These are phyloP conservation scores for Casuarina cunninghamiana DNA, from an alignment of 306 rosid species.

Conservation along the genomic window DNA sequence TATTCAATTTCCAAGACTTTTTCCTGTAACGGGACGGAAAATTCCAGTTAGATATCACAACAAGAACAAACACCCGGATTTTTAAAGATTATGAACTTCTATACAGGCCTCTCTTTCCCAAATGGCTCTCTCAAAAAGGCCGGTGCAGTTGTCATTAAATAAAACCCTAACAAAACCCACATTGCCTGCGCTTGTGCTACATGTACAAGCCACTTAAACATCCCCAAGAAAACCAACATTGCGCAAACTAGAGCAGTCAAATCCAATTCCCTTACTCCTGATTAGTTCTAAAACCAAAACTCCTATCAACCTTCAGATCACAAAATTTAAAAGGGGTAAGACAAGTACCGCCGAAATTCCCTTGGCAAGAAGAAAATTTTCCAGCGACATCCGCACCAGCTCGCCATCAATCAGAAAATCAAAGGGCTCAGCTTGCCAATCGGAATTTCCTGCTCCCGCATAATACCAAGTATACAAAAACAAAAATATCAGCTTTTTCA, in stretches of 20 bases:
- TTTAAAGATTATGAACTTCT: background rate
- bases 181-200: background rate
- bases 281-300: background rate
- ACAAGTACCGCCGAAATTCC: conserved; percentile 73
- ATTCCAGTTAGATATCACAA: conserved; percentile 13
- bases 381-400: conserved; percentile 81
- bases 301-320: background rate
- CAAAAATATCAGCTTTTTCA: background rate
- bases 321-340: background rate
- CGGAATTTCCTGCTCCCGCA: conserved; percentile 46
- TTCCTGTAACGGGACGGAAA: conserved; percentile 48
- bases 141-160: background rate
- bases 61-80: background rate
- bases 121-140: background rate
- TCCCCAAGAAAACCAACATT: background rate
- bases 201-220: background rate
- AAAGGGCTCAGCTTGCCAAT: conserved; percentile 66
- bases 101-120: background rate
- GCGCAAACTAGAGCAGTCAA: background rate
- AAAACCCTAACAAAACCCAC: no score
- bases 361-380: conserved; percentile 79
- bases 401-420: conserved; percentile 90
- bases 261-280: background rate
- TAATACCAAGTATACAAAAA: background rate
- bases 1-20: conserved; percentile 79